Evolutionary conservation across 139 green algal species (phyloP), one percentile per base, ranked within the genome.

Genomic region (Picochlorum sp.): DNA sequence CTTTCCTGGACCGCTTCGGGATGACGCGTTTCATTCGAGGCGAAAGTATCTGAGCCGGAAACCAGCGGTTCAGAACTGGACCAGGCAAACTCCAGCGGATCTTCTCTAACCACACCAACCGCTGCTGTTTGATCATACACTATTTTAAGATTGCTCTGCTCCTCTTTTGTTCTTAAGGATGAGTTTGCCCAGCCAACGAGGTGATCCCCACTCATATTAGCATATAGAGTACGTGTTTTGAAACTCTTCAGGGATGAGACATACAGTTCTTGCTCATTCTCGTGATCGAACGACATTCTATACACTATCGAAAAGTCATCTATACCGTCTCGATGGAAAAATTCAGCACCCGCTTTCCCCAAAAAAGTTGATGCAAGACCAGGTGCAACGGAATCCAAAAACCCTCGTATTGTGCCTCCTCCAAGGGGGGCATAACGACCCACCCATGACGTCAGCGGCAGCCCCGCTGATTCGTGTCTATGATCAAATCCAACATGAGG

Each of bases 101-200:
- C 78, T 43, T 86, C 74, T 32, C 76, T 41, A 29, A 94, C 60
- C 14, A 91, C 78, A 1, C 80, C 83, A 7, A 4, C 14, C 5
- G 29, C 31, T 14, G 39, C 0, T 47, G 39, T 47, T 32, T 33
- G 47, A n/a, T n/a, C n/a, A n/a, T n/a, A n/a, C n/a, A 16, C 14
- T 5, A 12, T 33, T 26, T 31, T 13, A 13, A 61, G 14, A 37
- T 31, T 37, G 12, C 81, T 82, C 59, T 91, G 72, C 63, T 86
- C 50, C 31, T 76, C 22, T 18, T 79, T 55, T 47, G 62, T 65
- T 22, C 85, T 70, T 29, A 95, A 68, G 5, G 59, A 78, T 50
- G 61, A 67, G 69, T 93, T 93, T 53, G 83, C 72, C 84, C 81
- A 95, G 3, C 80, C 78, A 44, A 94, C 86, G 32, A 93, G 67